These are phyloP conservation scores for Colletotrichum kahawae DNA, from an alignment of 2,329 filamentous ascomycete genomes.

Conservation along the genomic window DNA sequence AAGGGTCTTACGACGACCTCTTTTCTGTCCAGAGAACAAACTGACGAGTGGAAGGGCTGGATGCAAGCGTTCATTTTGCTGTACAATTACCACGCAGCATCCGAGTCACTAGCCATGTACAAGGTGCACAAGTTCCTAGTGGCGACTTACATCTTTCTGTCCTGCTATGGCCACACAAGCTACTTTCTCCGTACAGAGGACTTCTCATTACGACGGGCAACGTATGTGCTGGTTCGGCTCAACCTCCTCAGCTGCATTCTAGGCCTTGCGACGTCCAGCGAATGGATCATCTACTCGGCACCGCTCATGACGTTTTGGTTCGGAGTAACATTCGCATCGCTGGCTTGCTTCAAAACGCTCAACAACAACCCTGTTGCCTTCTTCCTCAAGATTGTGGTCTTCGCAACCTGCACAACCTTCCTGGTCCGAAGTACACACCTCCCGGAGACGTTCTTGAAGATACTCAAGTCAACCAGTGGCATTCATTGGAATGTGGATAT, in stretches of 20 bases:
- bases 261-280: constrained; percentile 60
- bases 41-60: constrained; percentile 71
- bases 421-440: constrained; percentile 10
- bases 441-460: constrained; percentile 1
- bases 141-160: constrained; percentile 66
- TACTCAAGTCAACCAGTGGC: constrained; percentile 34
- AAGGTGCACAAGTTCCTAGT: constrained; percentile 59
- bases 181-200: constrained; percentile 63
- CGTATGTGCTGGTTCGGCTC: constrained; percentile 52
- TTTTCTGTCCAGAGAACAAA: constrained; percentile 57
- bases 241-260: constrained; percentile 61
- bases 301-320: constrained; percentile 68
- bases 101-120: constrained; percentile 55
- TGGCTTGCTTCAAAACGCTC: constrained; percentile 43
- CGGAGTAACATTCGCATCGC: constrained; percentile 57
- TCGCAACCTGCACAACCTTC: constrained; percentile 37
- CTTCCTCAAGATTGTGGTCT: constrained; percentile 51
- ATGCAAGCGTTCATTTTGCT: constrained; percentile 61
- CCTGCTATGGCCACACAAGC: constrained; percentile 64
- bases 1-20: not conserved
- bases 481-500: constrained; percentile 54
- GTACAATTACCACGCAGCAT: constrained; percentile 61
- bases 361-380: constrained; percentile 50
- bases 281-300: constrained; percentile 59
- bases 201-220: constrained; percentile 59